Evolutionary conservation across 225 moss, liverwort and hornwort genomes (phyloP).

Genomic region (Thuidium tamariscinum): DNA sequence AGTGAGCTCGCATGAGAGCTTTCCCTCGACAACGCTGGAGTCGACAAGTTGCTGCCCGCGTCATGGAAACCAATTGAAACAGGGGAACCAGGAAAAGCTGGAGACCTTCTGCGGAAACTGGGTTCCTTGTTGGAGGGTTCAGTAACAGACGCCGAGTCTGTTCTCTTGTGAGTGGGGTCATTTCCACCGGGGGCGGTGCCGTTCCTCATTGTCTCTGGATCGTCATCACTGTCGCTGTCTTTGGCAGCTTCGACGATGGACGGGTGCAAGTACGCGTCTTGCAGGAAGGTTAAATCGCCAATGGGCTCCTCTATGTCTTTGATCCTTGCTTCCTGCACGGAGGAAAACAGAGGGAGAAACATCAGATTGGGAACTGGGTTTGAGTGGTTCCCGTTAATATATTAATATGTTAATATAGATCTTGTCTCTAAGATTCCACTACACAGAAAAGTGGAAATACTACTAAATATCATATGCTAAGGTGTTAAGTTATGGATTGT

Average conservation of each 20-base stretch:
- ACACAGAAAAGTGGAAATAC: too few species aligned
- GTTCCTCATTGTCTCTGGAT: conserved; percentile 24
- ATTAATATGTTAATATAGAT: background rate
- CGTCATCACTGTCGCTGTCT: conserved; percentile 18
- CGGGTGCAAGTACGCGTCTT: conserved; percentile 61
- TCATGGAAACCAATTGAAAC: conserved; percentile 1
- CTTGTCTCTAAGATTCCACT: background rate
- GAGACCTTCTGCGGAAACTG: background rate
- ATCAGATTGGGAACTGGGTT: background rate
- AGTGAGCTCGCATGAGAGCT: background rate
- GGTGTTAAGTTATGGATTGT: background rate
- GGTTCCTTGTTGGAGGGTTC: background rate
- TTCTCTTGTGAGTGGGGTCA: background rate
- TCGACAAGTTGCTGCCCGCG: conserved; percentile 11
- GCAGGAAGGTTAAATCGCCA: conserved; percentile 16
- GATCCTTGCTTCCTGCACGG: conserved; percentile 56
- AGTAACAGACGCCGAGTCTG: background rate
- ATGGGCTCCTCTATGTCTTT: conserved; percentile 50
- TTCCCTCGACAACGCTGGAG: conserved; percentile 16
- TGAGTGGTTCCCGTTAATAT: too few species aligned
- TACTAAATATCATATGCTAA: background rate
- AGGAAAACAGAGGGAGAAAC: background rate
- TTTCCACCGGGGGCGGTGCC: conserved; percentile 23
- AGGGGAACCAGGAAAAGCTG: background rate
- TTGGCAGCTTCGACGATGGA: conserved; percentile 17